Evolutionary conservation across 2,329 filamentous ascomycete species (phyloP).

Genomic region (Botrytis aclada): DNA sequence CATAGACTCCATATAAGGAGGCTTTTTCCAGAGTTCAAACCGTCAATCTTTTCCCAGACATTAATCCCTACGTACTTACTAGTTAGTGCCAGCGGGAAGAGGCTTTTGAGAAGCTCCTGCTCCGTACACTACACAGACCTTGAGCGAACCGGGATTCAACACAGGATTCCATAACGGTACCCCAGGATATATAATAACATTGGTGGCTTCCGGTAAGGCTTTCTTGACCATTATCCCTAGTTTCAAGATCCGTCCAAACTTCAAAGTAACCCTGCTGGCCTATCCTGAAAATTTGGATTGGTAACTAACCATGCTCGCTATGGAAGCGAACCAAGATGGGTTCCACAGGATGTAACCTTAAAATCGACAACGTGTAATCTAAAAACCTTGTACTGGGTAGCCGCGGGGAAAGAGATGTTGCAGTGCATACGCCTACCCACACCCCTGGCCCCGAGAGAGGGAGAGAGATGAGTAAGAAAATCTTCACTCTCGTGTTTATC

Average conservation of each 20-base stretch:
- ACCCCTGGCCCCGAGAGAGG: background rate
- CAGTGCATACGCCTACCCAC: background rate
- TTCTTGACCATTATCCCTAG: background rate
- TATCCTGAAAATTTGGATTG: background rate
- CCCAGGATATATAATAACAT: background rate
- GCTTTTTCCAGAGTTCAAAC: background rate
- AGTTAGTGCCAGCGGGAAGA: conserved; percentile 4
- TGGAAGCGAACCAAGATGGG: background rate
- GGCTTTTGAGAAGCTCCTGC: background rate
- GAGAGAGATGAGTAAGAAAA: background rate
- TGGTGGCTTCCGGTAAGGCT: background rate
- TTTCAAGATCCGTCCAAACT: background rate
- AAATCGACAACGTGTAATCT: background rate
- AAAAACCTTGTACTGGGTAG: background rate
- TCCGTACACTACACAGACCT: background rate
- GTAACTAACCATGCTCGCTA: background rate
- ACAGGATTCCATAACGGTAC: background rate
- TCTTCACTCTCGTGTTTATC: background rate
- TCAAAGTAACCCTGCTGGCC: background rate
- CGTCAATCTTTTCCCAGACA: background rate
- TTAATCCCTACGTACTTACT: background rate
- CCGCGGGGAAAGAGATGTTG: background rate
- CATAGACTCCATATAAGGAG: background rate
- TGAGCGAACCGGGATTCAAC: background rate
- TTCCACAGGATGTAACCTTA: background rate